A percentile compares a stretch with the other conserved stretches of the same genome.
Evolutionary conservation across 148 eudicot species (phyloP).

Genomic region (Nepenthes gracilis): DNA sequence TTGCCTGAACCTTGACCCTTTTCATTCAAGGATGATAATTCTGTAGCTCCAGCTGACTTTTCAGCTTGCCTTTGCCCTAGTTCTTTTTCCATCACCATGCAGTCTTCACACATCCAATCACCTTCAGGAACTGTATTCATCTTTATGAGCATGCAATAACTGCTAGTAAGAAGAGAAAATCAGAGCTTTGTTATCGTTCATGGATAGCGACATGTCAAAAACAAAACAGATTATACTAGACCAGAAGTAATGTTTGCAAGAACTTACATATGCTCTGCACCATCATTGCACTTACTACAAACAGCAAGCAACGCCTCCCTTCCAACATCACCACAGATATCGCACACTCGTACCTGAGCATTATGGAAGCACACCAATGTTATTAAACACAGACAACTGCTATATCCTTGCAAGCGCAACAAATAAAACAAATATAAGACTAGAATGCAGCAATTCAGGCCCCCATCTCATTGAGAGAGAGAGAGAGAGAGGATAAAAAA

Average conservation of each 20-base stretch:
- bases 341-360: conserved; percentile 33
- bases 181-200: conserved; percentile 3
- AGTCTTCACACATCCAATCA: conserved; percentile 44
- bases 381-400: conserved; percentile 2
- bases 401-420: not conserved
- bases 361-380: conserved; percentile 6
- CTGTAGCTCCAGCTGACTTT: conserved; percentile 8
- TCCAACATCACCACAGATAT: conserved; percentile 40
- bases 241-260: not conserved
- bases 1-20: conserved; percentile 3
- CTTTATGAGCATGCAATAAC: conserved; percentile 38
- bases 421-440: not conserved
- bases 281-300: conserved; percentile 38
- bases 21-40: conserved; percentile 12
- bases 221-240: not conserved
- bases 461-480: too few relatives aligned
- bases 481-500: not conserved
- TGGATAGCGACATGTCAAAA: not conserved
- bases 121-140: conserved; percentile 26
- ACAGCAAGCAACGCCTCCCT: conserved; percentile 33
- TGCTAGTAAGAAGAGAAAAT: conserved; percentile 7
- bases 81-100: conserved; percentile 15
- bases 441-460: not conserved
- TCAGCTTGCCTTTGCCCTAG: conserved; percentile 3
- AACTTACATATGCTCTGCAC: conserved; percentile 42